These are phyloP conservation scores for Calonectria pteridis DNA, from an alignment of 2,329 filamentous ascomycete genomes.

Conservation along the genomic window DNA sequence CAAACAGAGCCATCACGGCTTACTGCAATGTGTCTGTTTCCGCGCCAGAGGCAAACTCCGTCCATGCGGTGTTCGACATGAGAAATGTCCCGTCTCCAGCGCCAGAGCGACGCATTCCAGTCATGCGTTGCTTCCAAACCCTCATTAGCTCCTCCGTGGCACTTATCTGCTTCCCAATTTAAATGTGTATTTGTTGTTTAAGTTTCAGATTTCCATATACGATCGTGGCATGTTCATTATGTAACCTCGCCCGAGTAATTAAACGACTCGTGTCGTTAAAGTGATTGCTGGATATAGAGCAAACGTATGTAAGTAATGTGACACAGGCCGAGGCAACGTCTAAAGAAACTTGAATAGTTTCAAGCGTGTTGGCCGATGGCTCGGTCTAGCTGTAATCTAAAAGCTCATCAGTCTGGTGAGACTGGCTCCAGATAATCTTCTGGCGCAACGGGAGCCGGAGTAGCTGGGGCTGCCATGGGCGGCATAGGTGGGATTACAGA, in stretches of 20 bases:
- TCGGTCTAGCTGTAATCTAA: neutral
- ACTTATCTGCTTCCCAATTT: neutral
- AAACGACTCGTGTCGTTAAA: conserved; percentile 11
- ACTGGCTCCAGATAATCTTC: conserved; percentile 48
- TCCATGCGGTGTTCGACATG: neutral
- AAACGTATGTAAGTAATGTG: conserved; percentile 12
- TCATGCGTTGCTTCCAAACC: conserved; percentile 5
- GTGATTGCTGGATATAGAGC: conserved; percentile 8
- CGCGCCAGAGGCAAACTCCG: neutral
- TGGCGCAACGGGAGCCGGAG: conserved; percentile 28
- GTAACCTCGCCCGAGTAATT: conserved; percentile 2
- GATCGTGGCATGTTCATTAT: conserved; percentile 23
- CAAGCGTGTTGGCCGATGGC: neutral
- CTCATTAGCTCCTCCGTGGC: conserved; percentile 22
- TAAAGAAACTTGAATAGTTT: neutral
- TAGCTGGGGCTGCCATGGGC: conserved; percentile 13
- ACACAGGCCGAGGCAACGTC: conserved; percentile 2
- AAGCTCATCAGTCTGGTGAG: conserved; percentile 48
- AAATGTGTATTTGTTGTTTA: conserved; percentile 13
- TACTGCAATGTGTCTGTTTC: neutral
- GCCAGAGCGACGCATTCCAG: neutral
- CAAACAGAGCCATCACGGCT: neutral
- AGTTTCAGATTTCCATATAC: conserved; percentile 1
- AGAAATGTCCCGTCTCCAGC: neutral
- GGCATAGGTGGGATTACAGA: conserved; percentile 45